A percentile compares a stretch with the other conserved stretches of the same genome.
These are phyloP conservation scores for Citrus glauca DNA, from an alignment of 345 rosid species.

Conservation along the genomic window DNA sequence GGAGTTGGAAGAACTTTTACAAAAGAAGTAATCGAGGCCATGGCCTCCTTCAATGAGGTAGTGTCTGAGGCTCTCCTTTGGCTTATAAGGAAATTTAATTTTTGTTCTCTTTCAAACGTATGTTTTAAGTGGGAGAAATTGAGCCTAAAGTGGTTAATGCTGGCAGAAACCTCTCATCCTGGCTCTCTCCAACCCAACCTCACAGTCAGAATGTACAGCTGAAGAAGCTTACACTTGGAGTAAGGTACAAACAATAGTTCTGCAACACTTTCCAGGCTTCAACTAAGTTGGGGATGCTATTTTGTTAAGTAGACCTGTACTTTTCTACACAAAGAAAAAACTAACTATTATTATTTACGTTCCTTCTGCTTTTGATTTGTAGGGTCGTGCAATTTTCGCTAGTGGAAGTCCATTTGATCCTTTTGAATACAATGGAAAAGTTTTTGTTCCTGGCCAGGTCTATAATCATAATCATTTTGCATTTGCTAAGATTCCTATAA, in stretches of 20 bases:
- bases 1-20: slow-evolving; percentile 89
- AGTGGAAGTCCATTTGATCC: slow-evolving; percentile 99
- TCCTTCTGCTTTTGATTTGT: slow-evolving; percentile 11
- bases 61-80: background rate
- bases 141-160: background rate
- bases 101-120: background rate
- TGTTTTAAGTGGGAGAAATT: background rate
- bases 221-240: slow-evolving; percentile 97
- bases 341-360: background rate
- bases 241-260: slow-evolving; percentile 36
- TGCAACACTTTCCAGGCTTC: background rate
- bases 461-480: background rate
- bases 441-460: slow-evolving; percentile 92
- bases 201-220: slow-evolving; percentile 97
- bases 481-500: background rate
- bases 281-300: background rate
- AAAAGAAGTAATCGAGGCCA: slow-evolving; percentile 81
- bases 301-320: background rate
- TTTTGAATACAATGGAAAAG: slow-evolving; percentile 62
- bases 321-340: background rate
- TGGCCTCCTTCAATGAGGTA: slow-evolving; percentile 83
- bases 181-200: slow-evolving; percentile 97
- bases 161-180: slow-evolving; percentile 86
- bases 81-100: background rate
- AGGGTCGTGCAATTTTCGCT: slow-evolving; percentile 95